Evolutionary conservation across 345 rosid species (phyloP), one percentile per base, ranked within the genome.

Genomic region (Hypericum perforatum): DNA sequence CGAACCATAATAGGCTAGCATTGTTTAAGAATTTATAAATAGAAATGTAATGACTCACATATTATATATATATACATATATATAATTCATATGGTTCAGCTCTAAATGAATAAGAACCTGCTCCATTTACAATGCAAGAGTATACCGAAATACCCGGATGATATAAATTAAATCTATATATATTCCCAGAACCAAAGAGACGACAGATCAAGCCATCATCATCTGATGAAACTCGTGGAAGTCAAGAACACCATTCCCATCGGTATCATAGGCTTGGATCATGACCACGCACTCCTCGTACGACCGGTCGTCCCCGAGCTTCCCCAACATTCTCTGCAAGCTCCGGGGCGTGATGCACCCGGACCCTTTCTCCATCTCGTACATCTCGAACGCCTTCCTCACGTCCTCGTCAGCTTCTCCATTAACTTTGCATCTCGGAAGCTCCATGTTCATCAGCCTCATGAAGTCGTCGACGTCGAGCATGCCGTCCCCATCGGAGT

Each of bases 171-270:
- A n/a, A n/a, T n/a, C n/a, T n/a, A n/a, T n/a, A n/a, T n/a, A n/a
- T n/a, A n/a, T n/a, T n/a, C n/a, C n/a, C n/a, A n/a, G 32, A 22
- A 22, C 32, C 32, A 4, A 22, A 22, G 32, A 22, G 1, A 22
- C 32, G 32, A 22, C 32, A 1, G 32, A 1, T 22, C 32, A 22
- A 22, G 32, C 32, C 32, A 22, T 16, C 98, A 87, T 91, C 98
- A 91, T 91, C 58, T 64, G 84, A 53, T 66, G 69, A 61, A 91
- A 91, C 66, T 87, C 98, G 7, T 82, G 81, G 51, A 75, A 87
- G 61, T 85, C 95, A 61, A 91, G 84, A 32, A 81, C 92, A 1
- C 96, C 96, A 74, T 87, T 77, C 11, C 92, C 89, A 70, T 87
- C 92, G 39, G 58, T 61, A 71, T 91, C 96, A 55, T 74, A 91